These are phyloP conservation scores for Penicillium subrubescens DNA, from an alignment of 495 filamentous ascomycete genomes.

Conservation along the genomic window DNA sequence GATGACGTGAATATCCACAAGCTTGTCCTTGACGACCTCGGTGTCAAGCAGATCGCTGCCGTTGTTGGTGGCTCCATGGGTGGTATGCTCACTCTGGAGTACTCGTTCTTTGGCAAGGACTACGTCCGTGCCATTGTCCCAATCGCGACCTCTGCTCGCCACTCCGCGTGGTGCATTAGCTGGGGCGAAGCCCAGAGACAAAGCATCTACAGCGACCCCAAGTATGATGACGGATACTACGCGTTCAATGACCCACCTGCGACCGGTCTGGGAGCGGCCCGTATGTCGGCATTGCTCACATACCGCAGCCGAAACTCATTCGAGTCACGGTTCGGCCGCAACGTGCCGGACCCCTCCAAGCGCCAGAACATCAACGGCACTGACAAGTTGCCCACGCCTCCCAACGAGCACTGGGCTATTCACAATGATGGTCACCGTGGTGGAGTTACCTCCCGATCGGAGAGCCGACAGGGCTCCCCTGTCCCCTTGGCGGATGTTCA, in stretches of 20 bases:
- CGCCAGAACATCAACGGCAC: constrained; percentile 75
- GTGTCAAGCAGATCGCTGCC: constrained; percentile 80
- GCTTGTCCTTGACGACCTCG: constrained; percentile 84
- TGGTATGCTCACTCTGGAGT: constrained; percentile 95
- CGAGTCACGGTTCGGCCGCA: constrained; percentile 90
- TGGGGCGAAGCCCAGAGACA: constrained; percentile 98
- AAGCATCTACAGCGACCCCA: constrained; percentile 97
- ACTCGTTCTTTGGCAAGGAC: constrained; percentile 92
- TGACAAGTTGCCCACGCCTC: constrained; percentile 62
- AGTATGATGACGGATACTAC: constrained; percentile 98
- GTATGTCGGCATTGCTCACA: constrained; percentile 94
- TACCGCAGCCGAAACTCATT: constrained; percentile 97
- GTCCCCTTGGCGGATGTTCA: constrained; percentile 35
- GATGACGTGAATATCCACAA: constrained; percentile 97
- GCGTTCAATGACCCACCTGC: constrained; percentile 77
- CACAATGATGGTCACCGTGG: constrained; percentile 93
- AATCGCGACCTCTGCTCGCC: constrained; percentile 90
- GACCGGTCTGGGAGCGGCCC: constrained; percentile 87
- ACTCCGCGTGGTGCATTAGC: constrained; percentile 99
- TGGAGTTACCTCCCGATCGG: constrained; percentile 39
- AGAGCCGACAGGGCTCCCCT: constrained; percentile 41
- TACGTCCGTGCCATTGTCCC: constrained; percentile 91
- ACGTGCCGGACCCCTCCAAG: constrained; percentile 81
- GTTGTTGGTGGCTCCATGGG: constrained; percentile 98
- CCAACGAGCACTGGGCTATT: constrained; percentile 86